Evolutionary conservation across 805 yeast species (phyloP), one percentile per base, ranked within the genome.

Genomic region (Candida suzukii): DNA sequence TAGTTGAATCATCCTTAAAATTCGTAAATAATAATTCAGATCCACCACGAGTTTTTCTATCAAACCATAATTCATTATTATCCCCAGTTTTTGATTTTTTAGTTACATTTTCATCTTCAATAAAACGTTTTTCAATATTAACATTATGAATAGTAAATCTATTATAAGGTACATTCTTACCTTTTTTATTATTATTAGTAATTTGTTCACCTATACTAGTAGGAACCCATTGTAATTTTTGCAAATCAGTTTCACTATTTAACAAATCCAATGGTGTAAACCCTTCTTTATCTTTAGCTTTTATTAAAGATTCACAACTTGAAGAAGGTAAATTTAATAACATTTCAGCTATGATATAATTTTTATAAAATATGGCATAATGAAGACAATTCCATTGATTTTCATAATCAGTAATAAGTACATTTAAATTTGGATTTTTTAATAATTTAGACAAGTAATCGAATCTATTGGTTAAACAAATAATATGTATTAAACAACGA

Each of bases 351-450:
- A 83, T 73, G 17, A 71, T 53, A 33, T 81, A 61, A 41, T 81
- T 68, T 27, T 78, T 83, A 46, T 73, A 63, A 48, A 67, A 75
- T 13, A 84, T 63, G 4, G 88, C 76, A 45, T 78, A 74, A 58
- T 90, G 96, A 24, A 90, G 65, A 21, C 87, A 76, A 34, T 85
- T 83, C 83, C 95, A 88, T 2, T 87, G 83, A 54, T 76, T 86
- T 58, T 88, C 96, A 40, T 65, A 66, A 57, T 90, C 96, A 2
- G 67, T 60, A 0, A 71, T 51, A 3, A 61, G 50, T 2, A 70
- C 49, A 40, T 78, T 76, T 19, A 74, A 53, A 16, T 71, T 68
- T 9, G 71, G 68, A 46, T 73, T 71, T 40, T 66, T 67, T 31
- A 83, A 57, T 8, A 83, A 47, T 19, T 64, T 63, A 9, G 60